Percentiles rank a stretch among this genome's conserved stretches.
phyloP scores from a whole-genome alignment of 148 eudicot species.

The Chenopodium suecicum region DNA sequence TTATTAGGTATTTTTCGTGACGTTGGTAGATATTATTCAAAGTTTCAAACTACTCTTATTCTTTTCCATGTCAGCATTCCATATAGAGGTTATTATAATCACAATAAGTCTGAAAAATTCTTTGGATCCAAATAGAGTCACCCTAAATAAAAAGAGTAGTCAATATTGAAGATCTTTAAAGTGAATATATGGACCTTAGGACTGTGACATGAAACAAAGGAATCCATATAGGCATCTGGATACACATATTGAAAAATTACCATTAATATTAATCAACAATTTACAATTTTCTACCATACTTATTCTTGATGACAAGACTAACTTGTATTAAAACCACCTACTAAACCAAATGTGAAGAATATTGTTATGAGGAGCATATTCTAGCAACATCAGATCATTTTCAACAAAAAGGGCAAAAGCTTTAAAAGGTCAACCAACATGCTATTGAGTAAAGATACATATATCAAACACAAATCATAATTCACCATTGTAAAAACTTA shows the following conservation, averaged over 20 bases:
- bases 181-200: background rate
- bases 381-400: background rate
- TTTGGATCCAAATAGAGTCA: no score
- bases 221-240: background rate
- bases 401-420: background rate
- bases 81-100: no score
- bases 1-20: no score
- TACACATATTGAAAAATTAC: background rate
- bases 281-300: background rate
- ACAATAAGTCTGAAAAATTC: no score
- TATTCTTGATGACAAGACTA: background rate
- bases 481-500: background rate
- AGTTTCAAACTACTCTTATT: no score
- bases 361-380: background rate
- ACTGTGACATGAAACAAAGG: background rate
- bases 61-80: no score
- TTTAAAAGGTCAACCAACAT: background rate
- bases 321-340: background rate
- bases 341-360: background rate
- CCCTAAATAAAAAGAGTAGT: no score
- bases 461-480: background rate
- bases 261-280: background rate
- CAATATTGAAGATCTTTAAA: background rate
- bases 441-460: no score
- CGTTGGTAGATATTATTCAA: no score